Percentiles rank a stretch among this genome's conserved stretches.
Evolutionary conservation across 345 rosid species (phyloP).

Genomic region (Schrenkiella parvula): DNA sequence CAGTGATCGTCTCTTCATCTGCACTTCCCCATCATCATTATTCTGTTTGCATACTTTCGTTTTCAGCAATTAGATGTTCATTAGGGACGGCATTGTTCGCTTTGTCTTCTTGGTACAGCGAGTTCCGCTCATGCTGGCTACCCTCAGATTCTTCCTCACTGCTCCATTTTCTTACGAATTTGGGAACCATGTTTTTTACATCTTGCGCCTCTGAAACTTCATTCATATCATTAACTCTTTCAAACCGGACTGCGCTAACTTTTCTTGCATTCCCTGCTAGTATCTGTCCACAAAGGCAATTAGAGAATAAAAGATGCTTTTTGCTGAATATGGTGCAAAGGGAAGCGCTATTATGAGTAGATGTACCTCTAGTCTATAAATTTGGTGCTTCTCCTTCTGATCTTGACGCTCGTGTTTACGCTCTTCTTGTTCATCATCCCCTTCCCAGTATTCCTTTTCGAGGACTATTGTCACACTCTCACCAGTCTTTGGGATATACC

Average conservation of each 20-base stretch:
- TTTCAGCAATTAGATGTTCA: slow-evolving; percentile 44
- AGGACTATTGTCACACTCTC: slow-evolving; percentile 67
- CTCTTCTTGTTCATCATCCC: slow-evolving; percentile 47
- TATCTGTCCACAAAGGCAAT: slow-evolving; percentile 45
- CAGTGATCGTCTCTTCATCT: background rate
- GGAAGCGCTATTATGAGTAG: background rate
- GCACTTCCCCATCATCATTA: background rate
- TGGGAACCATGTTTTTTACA: slow-evolving; percentile 61
- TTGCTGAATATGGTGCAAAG: background rate
- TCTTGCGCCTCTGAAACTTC: slow-evolving; percentile 29
- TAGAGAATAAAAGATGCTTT: background rate
- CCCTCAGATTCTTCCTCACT: slow-evolving; percentile 41
- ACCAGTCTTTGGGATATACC: slow-evolving; percentile 89
- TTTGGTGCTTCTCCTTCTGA: slow-evolving; percentile 50
- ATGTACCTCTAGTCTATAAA: slow-evolving; percentile 74
- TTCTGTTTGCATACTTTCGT: slow-evolving; percentile 30
- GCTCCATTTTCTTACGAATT: slow-evolving; percentile 62
- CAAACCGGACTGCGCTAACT: slow-evolving; percentile 80
- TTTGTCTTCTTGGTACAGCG: background rate
- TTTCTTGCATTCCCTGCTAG: slow-evolving; percentile 91
- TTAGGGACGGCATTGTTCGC: slow-evolving; percentile 38
- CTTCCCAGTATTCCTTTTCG: slow-evolving; percentile 64
- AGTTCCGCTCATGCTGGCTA: slow-evolving; percentile 24
- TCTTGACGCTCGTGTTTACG: slow-evolving; percentile 56
- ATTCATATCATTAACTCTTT: slow-evolving; percentile 46